Conservation (phyloP, 169 alveolate species). For the Eimeria necatrix region DNA sequence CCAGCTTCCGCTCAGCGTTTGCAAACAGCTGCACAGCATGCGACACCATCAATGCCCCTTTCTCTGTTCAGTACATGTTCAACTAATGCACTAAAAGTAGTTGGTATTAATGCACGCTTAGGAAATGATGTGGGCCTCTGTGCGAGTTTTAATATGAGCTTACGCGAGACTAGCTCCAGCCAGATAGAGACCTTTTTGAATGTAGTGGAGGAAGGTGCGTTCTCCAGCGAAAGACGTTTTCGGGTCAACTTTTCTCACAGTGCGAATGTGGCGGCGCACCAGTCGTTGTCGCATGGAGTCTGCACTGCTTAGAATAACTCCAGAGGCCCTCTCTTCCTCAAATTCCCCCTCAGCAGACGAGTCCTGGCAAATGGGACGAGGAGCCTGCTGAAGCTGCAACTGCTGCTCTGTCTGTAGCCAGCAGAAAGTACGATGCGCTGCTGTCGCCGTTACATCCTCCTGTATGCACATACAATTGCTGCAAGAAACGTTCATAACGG, state of each 20-base stretch:
- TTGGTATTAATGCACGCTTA: neutral
- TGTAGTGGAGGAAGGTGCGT: conserved; percentile 88
- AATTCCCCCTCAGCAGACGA: conserved; percentile 35
- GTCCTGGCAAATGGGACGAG: conserved; percentile 39
- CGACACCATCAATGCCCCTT: neutral
- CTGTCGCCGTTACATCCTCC: conserved; percentile 66
- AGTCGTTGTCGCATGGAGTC: conserved; percentile 67
- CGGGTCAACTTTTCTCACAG: conserved; percentile 86
- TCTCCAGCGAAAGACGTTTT: conserved; percentile 90
- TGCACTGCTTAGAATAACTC: conserved; percentile 34
- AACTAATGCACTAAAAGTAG: neutral
- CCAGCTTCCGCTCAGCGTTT: conserved; percentile 60
- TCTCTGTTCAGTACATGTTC: neutral
- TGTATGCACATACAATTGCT: neutral
- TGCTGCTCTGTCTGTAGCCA: conserved; percentile 64
- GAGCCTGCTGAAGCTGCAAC: conserved; percentile 73
- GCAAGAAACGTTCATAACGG: too few relatives aligned
- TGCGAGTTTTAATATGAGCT: neutral
- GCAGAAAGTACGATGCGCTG: conserved; percentile 63
- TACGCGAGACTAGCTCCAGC: conserved; percentile 73
- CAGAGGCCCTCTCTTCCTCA: conserved; percentile 22
- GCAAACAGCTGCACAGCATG: conserved; percentile 55
- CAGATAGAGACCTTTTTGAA: conserved; percentile 84
- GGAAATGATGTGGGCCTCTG: neutral
- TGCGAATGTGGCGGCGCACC: conserved; percentile 65